These are phyloP conservation scores for Capillidium rhysosporum DNA, from an alignment of 371 early-diverging fungal genomes.

Conservation along the genomic window DNA sequence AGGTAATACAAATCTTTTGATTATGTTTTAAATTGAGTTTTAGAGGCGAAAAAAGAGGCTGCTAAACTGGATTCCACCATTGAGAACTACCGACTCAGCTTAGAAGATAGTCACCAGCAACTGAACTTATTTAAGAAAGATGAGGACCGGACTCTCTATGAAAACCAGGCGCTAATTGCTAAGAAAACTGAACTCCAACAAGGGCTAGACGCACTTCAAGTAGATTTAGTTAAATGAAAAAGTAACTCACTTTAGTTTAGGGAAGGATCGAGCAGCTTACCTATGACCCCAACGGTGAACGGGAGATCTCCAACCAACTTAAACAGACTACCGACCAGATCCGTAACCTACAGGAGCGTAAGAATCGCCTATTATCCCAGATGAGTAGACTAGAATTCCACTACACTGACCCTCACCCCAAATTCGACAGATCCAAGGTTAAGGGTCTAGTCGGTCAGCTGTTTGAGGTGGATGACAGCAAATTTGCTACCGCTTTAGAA, in stretches of 20 bases:
- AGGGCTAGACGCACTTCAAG: no score
- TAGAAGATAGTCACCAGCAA: conserved; percentile 23
- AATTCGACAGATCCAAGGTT: conserved; percentile 75
- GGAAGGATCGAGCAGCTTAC: conserved; percentile 18
- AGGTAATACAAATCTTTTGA: conserved; percentile 13
- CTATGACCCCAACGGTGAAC: conserved; percentile 28
- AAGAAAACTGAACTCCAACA: conserved; percentile 11
- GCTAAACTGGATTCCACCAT: conserved; percentile 13
- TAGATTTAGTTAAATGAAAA: no score
- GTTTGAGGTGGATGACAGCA: conserved; percentile 40
- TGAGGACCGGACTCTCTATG: neutral
- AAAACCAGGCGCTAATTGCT: conserved; percentile 12
- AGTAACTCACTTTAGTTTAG: neutral
- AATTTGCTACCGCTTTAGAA: conserved; percentile 66
- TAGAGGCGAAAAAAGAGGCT: conserved; percentile 8
- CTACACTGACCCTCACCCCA: conserved; percentile 46
- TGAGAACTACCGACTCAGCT: conserved; percentile 12
- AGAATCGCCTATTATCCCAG: conserved; percentile 9
- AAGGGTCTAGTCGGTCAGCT: conserved; percentile 85
- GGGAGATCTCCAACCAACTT: conserved; percentile 10
- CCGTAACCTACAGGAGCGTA: conserved; percentile 9
- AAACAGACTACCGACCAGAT: conserved; percentile 9
- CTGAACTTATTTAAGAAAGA: conserved; percentile 28
- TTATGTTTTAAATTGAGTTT: neutral
- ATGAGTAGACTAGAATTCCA: conserved; percentile 41